Percentiles rank a stretch among this genome's conserved stretches.
phyloP scores from a whole-genome alignment of 805 yeast species.

The Saturnispora silvae region DNA sequence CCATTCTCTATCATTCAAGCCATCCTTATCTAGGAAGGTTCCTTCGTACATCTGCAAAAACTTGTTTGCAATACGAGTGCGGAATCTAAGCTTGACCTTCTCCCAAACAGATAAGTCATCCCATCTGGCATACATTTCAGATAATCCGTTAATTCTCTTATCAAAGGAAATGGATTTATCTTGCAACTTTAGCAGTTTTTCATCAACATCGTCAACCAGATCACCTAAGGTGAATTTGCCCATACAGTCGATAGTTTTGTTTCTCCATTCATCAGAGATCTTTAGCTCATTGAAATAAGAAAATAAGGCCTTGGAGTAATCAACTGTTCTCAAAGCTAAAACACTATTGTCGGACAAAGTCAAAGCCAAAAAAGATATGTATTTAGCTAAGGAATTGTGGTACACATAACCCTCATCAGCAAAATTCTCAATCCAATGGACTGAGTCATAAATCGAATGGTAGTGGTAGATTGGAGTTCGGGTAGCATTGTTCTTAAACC shows the following conservation, averaged over 20 bases:
- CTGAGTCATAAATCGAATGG: constrained; percentile 67
- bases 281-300: constrained; percentile 33
- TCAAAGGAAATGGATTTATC: not conserved
- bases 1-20: constrained; percentile 43
- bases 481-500: constrained; percentile 32
- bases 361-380: constrained; percentile 39
- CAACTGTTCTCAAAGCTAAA: constrained; percentile 29
- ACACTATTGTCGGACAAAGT: constrained; percentile 40
- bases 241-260: not conserved
- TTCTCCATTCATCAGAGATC: constrained; percentile 20
- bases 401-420: constrained; percentile 54
- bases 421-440: constrained; percentile 53
- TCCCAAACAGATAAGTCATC: constrained; percentile 19
- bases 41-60: constrained; percentile 36
- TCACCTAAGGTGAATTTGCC: not conserved
- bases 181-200: not conserved
- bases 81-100: constrained; percentile 20
- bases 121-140: constrained; percentile 16
- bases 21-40: constrained; percentile 34
- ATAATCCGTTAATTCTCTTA: constrained; percentile 11
- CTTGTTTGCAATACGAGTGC: constrained; percentile 26
- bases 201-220: not conserved
- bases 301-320: constrained; percentile 45
- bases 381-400: constrained; percentile 48
- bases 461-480: constrained; percentile 59